A percentile compares a stretch with the other conserved stretches of the same genome.
Evolutionary conservation across 495 filamentous ascomycete genomes (phyloP).

Genomic region (Aspergillus asperescens): DNA sequence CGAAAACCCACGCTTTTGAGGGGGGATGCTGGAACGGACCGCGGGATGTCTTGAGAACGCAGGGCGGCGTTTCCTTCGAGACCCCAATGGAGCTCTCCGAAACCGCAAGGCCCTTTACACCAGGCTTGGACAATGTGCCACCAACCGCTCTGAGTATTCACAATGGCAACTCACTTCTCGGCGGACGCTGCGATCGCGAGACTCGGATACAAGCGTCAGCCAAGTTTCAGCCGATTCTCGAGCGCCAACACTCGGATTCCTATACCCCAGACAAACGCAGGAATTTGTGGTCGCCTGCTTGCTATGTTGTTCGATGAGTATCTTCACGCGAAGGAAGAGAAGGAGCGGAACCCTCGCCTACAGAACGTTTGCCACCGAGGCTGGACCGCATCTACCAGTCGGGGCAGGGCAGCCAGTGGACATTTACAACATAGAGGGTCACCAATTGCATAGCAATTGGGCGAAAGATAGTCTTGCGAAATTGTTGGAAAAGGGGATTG

Average conservation of each 20-base stretch:
- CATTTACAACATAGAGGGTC: background rate
- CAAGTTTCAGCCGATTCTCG: constrained; percentile 17
- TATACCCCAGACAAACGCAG: constrained; percentile 33
- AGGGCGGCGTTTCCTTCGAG: constrained; percentile 61
- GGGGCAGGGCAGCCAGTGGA: background rate
- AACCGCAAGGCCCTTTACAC: constrained; percentile 57
- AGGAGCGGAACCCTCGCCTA: constrained; percentile 18
- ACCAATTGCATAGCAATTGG: background rate
- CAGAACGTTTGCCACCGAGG: constrained; percentile 30
- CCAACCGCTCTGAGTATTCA: constrained; percentile 51
- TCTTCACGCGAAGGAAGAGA: constrained; percentile 29
- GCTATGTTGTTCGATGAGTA: constrained; percentile 22
- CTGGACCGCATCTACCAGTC: constrained; percentile 6
- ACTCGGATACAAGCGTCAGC: constrained; percentile 14
- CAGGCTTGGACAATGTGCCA: constrained; percentile 62
- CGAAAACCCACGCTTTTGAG: constrained; percentile 38
- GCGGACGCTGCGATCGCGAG: constrained; percentile 19
- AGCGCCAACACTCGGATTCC: constrained; percentile 36
- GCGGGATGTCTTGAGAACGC: constrained; percentile 72
- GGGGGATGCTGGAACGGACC: constrained; percentile 82
- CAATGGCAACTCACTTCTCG: constrained; percentile 39
- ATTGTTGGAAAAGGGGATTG: constrained; percentile 16
- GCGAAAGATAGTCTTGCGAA: constrained; percentile 17
- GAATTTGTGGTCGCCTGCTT: constrained; percentile 21
- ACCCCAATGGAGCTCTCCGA: constrained; percentile 48